Percentiles rank a stretch among this genome's conserved stretches.
phyloP scores from a whole-genome alignment of 2,329 filamentous ascomycete genomes.

The Xylariaceae sp. region DNA sequence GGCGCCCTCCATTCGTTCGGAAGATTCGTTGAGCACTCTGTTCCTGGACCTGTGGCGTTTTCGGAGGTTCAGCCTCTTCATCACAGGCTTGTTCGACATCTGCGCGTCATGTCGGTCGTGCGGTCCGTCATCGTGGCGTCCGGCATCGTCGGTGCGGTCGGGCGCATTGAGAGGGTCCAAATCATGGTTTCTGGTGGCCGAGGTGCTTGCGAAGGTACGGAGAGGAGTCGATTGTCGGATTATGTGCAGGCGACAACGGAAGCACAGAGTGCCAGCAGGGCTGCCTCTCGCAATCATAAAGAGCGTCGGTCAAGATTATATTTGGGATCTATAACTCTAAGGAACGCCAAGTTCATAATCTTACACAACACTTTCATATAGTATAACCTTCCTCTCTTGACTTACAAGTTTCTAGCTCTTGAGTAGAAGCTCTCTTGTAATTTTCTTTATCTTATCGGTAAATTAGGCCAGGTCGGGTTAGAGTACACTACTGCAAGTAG shows the following conservation, averaged over 20 bases:
- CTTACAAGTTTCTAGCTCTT: no score
- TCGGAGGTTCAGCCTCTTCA: constrained; percentile 11
- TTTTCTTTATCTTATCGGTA: constrained; percentile 8
- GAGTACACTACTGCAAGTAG: no score
- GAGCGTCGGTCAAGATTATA: constrained; percentile 9
- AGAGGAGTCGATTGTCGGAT: constrained; percentile 17
- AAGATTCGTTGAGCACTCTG: constrained; percentile 22
- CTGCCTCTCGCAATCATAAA: constrained; percentile 33
- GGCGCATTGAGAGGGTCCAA: background rate
- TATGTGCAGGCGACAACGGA: constrained; percentile 35
- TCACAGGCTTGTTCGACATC: background rate
- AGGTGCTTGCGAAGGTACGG: constrained; percentile 7
- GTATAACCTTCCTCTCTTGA: no score
- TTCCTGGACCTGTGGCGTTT: constrained; percentile 22
- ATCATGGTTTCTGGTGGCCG: background rate
- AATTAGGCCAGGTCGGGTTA: constrained; percentile 1
- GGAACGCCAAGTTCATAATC: no score
- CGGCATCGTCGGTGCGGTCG: background rate
- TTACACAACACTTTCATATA: no score
- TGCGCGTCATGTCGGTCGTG: constrained; percentile 1
- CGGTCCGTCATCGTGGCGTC: background rate
- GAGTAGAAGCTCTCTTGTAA: no score
- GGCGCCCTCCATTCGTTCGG: constrained; percentile 24
- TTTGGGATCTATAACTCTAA: no score
- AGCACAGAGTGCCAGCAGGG: constrained; percentile 33